A percentile compares a stretch with the other conserved stretches of the same genome.
phyloP scores from a whole-genome alignment of 805 yeast species.

The Kregervanrija delftensis region DNA sequence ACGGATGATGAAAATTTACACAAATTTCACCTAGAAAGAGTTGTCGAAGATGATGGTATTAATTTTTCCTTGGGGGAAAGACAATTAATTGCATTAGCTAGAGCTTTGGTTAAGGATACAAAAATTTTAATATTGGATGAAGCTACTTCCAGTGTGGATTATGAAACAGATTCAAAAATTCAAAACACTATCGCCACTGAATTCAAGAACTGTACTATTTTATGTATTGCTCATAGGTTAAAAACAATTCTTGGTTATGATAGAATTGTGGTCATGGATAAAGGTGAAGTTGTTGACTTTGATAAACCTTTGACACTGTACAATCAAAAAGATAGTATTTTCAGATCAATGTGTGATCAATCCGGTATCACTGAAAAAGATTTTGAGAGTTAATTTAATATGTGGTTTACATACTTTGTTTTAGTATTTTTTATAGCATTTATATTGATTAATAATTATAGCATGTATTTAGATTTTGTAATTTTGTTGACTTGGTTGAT shows the following conservation, averaged over 20 bases:
- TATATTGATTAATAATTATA: slow-evolving; percentile 1
- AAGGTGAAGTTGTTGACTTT: slow-evolving; percentile 48
- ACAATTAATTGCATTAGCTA: slow-evolving; percentile 60
- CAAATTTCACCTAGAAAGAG: slow-evolving; percentile 56
- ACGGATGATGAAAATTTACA: slow-evolving; percentile 29
- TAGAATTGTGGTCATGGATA: slow-evolving; percentile 50
- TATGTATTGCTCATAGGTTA: slow-evolving; percentile 69
- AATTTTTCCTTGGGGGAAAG: slow-evolving; percentile 70
- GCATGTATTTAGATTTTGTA: not conserved
- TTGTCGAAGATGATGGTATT: slow-evolving; percentile 61
- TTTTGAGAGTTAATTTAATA: slow-evolving; percentile 23
- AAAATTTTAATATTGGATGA: slow-evolving; percentile 64
- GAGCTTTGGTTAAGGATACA: slow-evolving; percentile 61
- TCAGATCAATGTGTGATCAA: slow-evolving; percentile 45
- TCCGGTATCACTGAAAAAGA: slow-evolving; percentile 38
- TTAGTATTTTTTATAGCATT: not conserved
- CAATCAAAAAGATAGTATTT: slow-evolving; percentile 33
- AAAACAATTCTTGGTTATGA: slow-evolving; percentile 58
- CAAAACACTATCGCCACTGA: slow-evolving; percentile 54
- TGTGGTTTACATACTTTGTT: not conserved
- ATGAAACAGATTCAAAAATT: slow-evolving; percentile 62
- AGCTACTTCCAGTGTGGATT: slow-evolving; percentile 73
- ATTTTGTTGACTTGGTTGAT: too few species aligned
- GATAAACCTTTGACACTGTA: slow-evolving; percentile 47
- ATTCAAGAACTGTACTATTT: slow-evolving; percentile 55